These are phyloP conservation scores for Scolecobasidium constrictum DNA, from an alignment of 2,329 filamentous ascomycete genomes.

Conservation along the genomic window DNA sequence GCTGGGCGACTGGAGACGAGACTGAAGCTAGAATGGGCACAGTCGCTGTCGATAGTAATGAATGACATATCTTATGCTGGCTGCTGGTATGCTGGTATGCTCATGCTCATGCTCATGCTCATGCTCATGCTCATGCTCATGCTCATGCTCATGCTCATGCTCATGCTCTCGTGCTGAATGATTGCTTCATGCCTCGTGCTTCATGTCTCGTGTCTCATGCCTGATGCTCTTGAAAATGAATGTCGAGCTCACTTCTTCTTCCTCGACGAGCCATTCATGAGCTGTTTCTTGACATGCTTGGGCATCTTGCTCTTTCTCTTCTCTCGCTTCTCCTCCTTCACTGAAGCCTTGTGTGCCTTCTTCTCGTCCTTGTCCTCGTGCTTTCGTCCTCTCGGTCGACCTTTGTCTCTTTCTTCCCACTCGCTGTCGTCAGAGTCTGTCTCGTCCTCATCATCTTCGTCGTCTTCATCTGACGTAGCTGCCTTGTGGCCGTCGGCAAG, in stretches of 20 bases:
- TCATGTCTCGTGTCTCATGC: too few relatives aligned
- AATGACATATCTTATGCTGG: too few relatives aligned
- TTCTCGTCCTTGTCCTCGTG: slow-evolving; percentile 87
- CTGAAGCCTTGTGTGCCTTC: slow-evolving; percentile 75
- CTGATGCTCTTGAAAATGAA: too few relatives aligned
- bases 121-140: too few relatives aligned
- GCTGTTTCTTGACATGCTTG: slow-evolving; percentile 87
- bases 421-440: slow-evolving; percentile 22
- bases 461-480: slow-evolving; percentile 37
- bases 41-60: too few relatives aligned
- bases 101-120: too few relatives aligned
- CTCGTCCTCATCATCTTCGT: slow-evolving; percentile 28
- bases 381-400: slow-evolving; percentile 64
- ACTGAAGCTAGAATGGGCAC: too few relatives aligned
- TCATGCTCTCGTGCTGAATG: too few relatives aligned
- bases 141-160: too few relatives aligned
- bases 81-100: too few relatives aligned
- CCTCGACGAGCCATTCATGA: slow-evolving; percentile 40
- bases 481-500: slow-evolving; percentile 50
- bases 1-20: too few relatives aligned
- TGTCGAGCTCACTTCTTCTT: slow-evolving; percentile 4
- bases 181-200: too few relatives aligned
- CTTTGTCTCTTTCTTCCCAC: slow-evolving; percentile 46
- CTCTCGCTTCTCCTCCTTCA: slow-evolving; percentile 93
- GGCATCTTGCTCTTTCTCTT: slow-evolving; percentile 93